phyloP scores from a whole-genome alignment of 768 basidiomycete genomes.

The Auriculariales sp. region DNA sequence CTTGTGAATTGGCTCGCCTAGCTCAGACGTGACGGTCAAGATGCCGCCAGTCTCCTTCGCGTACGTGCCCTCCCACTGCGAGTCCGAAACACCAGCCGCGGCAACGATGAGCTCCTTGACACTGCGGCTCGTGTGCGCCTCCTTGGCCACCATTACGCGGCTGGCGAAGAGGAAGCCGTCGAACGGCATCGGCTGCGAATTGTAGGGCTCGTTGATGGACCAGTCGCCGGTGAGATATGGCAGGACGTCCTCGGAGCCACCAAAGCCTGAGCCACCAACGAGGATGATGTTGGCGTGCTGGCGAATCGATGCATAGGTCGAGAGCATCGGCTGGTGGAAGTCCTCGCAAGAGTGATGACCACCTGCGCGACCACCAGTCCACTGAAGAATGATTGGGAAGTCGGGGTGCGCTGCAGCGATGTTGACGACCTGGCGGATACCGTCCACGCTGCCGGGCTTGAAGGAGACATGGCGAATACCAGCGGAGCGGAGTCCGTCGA shows the following conservation, averaged over 20 bases:
- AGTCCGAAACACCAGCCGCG: constrained; percentile 82
- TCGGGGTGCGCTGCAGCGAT: constrained; percentile 89
- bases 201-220: constrained; percentile 68
- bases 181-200: constrained; percentile 91
- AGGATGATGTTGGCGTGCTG: constrained; percentile 79
- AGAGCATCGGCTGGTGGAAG: constrained; percentile 89
- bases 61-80: constrained; percentile 90
- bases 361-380: constrained; percentile 98
- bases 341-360: constrained; percentile 98
- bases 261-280: constrained; percentile 91
- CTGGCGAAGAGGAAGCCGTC: constrained; percentile 94
- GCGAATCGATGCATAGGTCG: constrained; percentile 83
- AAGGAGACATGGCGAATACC: constrained; percentile 95
- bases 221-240: constrained; percentile 95
- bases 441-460: constrained; percentile 97
- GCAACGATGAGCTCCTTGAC: constrained; percentile 97
- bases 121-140: constrained; percentile 85
- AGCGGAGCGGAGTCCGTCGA: constrained; percentile 59
- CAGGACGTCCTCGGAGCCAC: constrained; percentile 89
- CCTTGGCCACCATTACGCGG: constrained; percentile 97
- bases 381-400: constrained; percentile 95
- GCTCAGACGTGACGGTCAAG: constrained; percentile 91
- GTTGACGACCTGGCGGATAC: constrained; percentile 92
- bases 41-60: constrained; percentile 88
- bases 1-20: constrained; percentile 98